Evolutionary conservation across 1,139 yeast species (phyloP).

Genomic region (Kodamaea anthophila): DNA sequence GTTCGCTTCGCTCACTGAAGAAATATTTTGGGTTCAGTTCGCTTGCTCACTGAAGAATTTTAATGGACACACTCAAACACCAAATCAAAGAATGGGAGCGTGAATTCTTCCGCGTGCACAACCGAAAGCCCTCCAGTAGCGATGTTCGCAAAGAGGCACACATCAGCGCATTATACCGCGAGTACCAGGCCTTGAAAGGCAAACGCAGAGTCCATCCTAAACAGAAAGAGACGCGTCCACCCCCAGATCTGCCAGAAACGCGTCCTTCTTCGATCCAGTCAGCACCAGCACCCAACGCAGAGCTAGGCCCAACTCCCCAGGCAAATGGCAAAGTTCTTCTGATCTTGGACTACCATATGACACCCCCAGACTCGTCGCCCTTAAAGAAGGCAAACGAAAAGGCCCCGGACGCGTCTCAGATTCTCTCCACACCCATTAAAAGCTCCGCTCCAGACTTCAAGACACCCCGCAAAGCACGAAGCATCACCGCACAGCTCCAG

Average conservation of each 20-base stretch:
- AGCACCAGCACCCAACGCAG: conserved; percentile 16
- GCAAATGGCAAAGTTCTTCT: conserved; percentile 64
- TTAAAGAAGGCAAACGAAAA: conserved; percentile 14
- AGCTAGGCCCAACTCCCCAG: conserved; percentile 75
- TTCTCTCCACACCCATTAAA: conserved; percentile 7
- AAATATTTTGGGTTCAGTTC: too few species aligned
- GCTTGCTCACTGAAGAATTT: too few species aligned
- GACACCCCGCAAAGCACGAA: not conserved
- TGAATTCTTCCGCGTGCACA: conserved; percentile 33
- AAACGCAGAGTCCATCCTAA: not conserved
- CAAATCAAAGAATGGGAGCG: conserved; percentile 64
- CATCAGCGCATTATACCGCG: conserved; percentile 41
- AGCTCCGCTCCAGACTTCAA: conserved; percentile 1
- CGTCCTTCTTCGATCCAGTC: conserved; percentile 7
- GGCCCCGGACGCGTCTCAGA: not conserved
- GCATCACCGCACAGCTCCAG: not conserved
- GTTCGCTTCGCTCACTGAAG: too few species aligned
- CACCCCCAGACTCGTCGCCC: conserved; percentile 46
- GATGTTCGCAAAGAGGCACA: conserved; percentile 47
- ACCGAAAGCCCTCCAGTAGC: conserved; percentile 44
- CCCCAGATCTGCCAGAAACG: not conserved
- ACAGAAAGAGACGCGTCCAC: conserved; percentile 2
- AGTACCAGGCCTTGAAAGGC: conserved; percentile 29
- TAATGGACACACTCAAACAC: conserved; percentile 22
- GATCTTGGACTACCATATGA: conserved; percentile 48